Evolutionary conservation across 2,329 filamentous ascomycete species (phyloP).

Genomic region (Penicillium rolfsii): DNA sequence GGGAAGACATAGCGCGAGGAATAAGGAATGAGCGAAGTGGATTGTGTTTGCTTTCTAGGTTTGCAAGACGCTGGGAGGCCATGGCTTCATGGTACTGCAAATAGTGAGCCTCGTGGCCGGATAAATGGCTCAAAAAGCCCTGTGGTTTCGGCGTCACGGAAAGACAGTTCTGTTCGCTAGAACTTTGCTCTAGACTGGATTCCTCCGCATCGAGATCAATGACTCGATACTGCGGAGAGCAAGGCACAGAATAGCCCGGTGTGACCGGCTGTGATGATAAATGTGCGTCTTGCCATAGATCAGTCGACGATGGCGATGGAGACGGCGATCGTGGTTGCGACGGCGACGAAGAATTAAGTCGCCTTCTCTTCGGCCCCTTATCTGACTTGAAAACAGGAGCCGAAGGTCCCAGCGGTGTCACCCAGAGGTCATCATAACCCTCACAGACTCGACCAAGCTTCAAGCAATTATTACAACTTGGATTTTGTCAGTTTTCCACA

Average conservation of each 20-base stretch:
- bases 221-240: conserved; percentile 12
- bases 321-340: conserved; percentile 19
- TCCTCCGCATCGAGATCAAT: conserved; percentile 2
- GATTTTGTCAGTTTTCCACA: background rate
- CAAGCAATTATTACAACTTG: conserved; percentile 35
- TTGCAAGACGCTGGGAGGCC: conserved; percentile 40
- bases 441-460: conserved; percentile 42
- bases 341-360: conserved; percentile 25
- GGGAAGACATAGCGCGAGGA: conserved; percentile 42
- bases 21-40: conserved; percentile 42
- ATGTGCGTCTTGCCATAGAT: conserved; percentile 14
- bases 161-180: conserved; percentile 8
- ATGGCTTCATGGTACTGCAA: conserved; percentile 44
- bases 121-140: conserved; percentile 32
- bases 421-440: conserved; percentile 45
- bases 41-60: conserved; percentile 43
- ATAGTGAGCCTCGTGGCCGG: conserved; percentile 39
- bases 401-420: conserved; percentile 38
- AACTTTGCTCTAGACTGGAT: background rate
- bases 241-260: conserved; percentile 9
- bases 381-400: conserved; percentile 35
- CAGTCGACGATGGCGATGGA: conserved; percentile 17
- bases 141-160: conserved; percentile 22
- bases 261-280: conserved; percentile 17
- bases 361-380: conserved; percentile 27